phyloP scores from a whole-genome alignment of 129 eudicot genomes.

The Oenanthe sinensis region DNA sequence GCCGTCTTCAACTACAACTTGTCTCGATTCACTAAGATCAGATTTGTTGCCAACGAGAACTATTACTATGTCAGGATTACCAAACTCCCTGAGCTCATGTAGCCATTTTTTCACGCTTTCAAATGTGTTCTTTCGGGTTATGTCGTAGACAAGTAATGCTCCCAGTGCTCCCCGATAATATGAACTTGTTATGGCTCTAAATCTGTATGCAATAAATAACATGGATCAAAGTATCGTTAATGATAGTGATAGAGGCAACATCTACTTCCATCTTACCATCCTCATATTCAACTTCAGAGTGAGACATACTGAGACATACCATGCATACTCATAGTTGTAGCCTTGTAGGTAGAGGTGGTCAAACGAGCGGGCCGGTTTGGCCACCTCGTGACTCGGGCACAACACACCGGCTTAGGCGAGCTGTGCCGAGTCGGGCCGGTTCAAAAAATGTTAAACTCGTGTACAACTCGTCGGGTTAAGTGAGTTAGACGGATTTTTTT shows the following conservation, averaged over 20 bases:
- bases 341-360: too few species aligned
- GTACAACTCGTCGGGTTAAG: too few species aligned
- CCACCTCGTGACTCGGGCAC: too few species aligned
- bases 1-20: constrained; percentile 49
- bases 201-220: constrained; percentile 19
- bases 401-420: too few species aligned
- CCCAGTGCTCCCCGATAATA: constrained; percentile 82
- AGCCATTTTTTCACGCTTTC: constrained; percentile 66
- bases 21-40: constrained; percentile 48
- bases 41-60: constrained; percentile 73
- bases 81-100: constrained; percentile 52
- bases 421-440: too few species aligned
- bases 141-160: constrained; percentile 67
- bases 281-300: too few species aligned
- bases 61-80: constrained; percentile 58
- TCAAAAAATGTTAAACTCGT: too few species aligned
- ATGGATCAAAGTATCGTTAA: background rate
- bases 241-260: background rate
- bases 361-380: too few species aligned
- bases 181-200: constrained; percentile 80
- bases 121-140: constrained; percentile 50
- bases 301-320: background rate
- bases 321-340: too few species aligned
- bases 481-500: too few species aligned
- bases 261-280: background rate